Conservation (phyloP, 2,329 filamentous ascomycete species). For the Xylaria multiplex region DNA sequence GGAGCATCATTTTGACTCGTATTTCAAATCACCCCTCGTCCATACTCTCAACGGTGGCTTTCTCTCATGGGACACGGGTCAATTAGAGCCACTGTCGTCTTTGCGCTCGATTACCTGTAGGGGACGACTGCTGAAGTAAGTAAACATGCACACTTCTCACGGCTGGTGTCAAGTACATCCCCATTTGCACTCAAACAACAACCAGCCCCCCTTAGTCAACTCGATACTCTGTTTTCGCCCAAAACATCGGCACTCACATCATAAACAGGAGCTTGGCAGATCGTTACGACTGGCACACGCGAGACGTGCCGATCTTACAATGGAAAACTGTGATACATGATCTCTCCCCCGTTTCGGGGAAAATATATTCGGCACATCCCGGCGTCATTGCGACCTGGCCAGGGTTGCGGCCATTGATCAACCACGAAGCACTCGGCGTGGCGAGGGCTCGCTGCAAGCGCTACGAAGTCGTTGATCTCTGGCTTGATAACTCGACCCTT, state of each 20-base stretch:
- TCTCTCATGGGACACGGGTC: constrained; percentile 20
- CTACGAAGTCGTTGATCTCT: constrained; percentile 32
- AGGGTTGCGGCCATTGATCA: constrained; percentile 32
- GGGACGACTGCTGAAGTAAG: constrained; percentile 34
- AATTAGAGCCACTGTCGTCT: constrained; percentile 17
- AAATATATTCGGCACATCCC: constrained; percentile 22
- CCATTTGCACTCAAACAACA: background rate
- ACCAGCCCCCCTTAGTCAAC: background rate
- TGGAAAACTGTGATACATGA: constrained; percentile 32
- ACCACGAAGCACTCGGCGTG: constrained; percentile 30
- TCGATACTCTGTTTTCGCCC: background rate
- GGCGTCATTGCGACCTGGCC: constrained; percentile 26
- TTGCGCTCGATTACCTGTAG: constrained; percentile 26
- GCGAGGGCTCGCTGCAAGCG: constrained; percentile 18
- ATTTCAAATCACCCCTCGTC: constrained; percentile 26
- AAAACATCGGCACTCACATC: constrained; percentile 7
- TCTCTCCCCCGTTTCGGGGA: constrained; percentile 26
- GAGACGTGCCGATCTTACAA: constrained; percentile 25
- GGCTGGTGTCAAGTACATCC: background rate
- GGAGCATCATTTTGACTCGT: constrained; percentile 31
- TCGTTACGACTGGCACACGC: constrained; percentile 24
- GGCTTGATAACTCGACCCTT: constrained; percentile 33
- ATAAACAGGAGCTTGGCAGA: constrained; percentile 29
- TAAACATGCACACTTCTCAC: background rate
- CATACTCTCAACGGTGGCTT: constrained; percentile 33